Conservation (phyloP, 2,329 filamentous ascomycete species). For the Neofusicoccum laricinum region DNA sequence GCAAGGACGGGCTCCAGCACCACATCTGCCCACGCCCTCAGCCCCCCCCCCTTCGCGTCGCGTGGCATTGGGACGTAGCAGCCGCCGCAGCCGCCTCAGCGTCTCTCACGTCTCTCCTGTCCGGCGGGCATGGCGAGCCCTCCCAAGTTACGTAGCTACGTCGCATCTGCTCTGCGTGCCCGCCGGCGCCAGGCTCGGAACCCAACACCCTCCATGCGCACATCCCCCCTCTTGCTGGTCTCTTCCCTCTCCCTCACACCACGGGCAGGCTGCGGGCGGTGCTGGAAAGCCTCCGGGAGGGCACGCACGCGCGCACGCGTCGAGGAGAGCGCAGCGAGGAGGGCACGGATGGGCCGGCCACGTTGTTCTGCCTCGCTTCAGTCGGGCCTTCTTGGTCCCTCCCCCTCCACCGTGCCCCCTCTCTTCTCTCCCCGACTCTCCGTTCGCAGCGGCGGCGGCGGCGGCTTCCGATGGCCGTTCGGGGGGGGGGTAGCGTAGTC, state of each 20-base stretch:
- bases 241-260: neutral
- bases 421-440: neutral
- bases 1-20: neutral
- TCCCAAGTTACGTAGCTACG: conserved; percentile 2
- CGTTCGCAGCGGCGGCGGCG: too few relatives aligned
- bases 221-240: neutral
- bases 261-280: too few relatives aligned
- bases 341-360: conserved; percentile 2
- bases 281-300: too few relatives aligned
- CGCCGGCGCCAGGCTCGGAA: neutral
- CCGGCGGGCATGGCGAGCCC: neutral
- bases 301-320: too few relatives aligned
- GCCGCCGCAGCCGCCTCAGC: too few relatives aligned
- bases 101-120: neutral
- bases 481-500: too few relatives aligned
- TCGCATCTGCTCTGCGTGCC: neutral
- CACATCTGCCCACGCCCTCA: neutral
- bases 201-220: neutral
- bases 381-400: neutral
- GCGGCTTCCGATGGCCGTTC: neutral
- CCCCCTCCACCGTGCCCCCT: neutral
- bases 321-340: neutral
- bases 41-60: too few relatives aligned
- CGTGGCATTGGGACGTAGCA: neutral
- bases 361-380: neutral